Percentiles rank a stretch among this genome's conserved stretches.
These are phyloP conservation scores for Rhypophila decipiens DNA, from an alignment of 495 filamentous ascomycete species.

Conservation along the genomic window DNA sequence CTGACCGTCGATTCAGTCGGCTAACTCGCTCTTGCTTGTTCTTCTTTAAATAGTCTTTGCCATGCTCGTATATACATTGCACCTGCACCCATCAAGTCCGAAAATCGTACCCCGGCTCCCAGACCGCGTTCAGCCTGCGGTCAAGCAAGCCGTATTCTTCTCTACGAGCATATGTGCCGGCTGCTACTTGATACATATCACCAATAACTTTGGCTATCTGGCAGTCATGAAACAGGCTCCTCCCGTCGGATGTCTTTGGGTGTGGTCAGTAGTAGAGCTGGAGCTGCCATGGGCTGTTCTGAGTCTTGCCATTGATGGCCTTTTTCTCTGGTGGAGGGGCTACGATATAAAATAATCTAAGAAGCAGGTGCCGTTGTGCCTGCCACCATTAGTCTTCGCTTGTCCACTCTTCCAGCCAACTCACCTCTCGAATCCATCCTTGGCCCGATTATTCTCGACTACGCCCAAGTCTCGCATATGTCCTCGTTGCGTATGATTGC, in stretches of 20 bases:
- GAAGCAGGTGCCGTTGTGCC: background rate
- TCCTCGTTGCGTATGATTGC: too few relatives aligned
- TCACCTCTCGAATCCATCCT: too few relatives aligned
- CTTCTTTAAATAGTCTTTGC: conserved; percentile 58
- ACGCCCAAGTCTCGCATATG: too few relatives aligned
- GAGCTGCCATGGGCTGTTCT: conserved; percentile 58
- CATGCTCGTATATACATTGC: conserved; percentile 53
- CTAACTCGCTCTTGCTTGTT: conserved; percentile 5
- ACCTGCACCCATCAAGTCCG: conserved; percentile 43
- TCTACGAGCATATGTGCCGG: conserved; percentile 50
- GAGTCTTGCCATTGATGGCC: conserved; percentile 52
- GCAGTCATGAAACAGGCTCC: conserved; percentile 90
- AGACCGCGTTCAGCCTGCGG: conserved; percentile 33
- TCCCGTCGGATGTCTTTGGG: conserved; percentile 82
- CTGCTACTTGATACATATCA: conserved; percentile 71
- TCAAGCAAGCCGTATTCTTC: conserved; percentile 59
- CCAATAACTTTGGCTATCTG: conserved; percentile 72
- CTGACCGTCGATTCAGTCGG: background rate
- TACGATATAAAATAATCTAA: conserved; percentile 45
- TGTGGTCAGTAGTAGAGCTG: conserved; percentile 90
- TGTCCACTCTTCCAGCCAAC: too few relatives aligned
- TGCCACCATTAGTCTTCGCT: background rate
- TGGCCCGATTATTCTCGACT: too few relatives aligned
- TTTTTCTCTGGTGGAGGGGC: conserved; percentile 66
- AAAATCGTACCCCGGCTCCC: conserved; percentile 39